phyloP scores from a whole-genome alignment of 2,329 filamentous ascomycete genomes.

The Fusarium sp. region DNA sequence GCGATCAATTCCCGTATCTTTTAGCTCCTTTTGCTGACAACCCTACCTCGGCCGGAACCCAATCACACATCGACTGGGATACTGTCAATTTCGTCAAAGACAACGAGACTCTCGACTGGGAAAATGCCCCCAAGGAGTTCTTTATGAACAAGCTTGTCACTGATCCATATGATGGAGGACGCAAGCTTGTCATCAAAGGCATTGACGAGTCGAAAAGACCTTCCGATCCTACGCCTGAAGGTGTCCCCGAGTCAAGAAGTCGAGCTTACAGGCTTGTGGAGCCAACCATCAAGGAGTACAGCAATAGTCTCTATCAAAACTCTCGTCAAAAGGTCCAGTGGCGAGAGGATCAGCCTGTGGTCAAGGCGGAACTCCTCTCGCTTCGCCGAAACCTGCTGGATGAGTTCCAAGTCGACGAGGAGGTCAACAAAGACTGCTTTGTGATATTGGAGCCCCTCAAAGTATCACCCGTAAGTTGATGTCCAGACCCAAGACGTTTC shows the following conservation, averaged over 20 bases:
- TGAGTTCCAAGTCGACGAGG: conserved; percentile 69
- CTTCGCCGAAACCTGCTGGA: conserved; percentile 89
- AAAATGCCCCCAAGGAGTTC: conserved; percentile 63
- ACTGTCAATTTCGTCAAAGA: conserved; percentile 62
- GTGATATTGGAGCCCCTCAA: conserved; percentile 83
- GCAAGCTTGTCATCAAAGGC: conserved; percentile 70
- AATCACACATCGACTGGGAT: conserved; percentile 72
- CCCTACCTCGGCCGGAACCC: conserved; percentile 42
- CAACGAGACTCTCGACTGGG: conserved; percentile 56
- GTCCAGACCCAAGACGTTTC: background rate
- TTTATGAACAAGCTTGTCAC: conserved; percentile 68
- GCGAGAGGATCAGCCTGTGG: conserved; percentile 82
- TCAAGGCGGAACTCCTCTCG: conserved; percentile 80
- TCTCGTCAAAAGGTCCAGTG: conserved; percentile 66
- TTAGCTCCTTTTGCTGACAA: conserved; percentile 71
- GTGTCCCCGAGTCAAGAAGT: conserved; percentile 65
- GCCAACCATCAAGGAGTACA: conserved; percentile 85
- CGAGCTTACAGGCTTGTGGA: conserved; percentile 58
- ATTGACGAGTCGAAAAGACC: conserved; percentile 73
- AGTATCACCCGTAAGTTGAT: conserved; percentile 78
- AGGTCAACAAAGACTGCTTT: conserved; percentile 67
- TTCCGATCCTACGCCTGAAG: conserved; percentile 74
- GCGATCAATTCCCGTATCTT: conserved; percentile 84
- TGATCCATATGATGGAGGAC: conserved; percentile 74
- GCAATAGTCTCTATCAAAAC: conserved; percentile 80